Evolutionary conservation across 1,284 basidiomycete genomes (phyloP), one percentile per base, ranked within the genome.

Genomic region (Moesziomyces antarcticus): DNA sequence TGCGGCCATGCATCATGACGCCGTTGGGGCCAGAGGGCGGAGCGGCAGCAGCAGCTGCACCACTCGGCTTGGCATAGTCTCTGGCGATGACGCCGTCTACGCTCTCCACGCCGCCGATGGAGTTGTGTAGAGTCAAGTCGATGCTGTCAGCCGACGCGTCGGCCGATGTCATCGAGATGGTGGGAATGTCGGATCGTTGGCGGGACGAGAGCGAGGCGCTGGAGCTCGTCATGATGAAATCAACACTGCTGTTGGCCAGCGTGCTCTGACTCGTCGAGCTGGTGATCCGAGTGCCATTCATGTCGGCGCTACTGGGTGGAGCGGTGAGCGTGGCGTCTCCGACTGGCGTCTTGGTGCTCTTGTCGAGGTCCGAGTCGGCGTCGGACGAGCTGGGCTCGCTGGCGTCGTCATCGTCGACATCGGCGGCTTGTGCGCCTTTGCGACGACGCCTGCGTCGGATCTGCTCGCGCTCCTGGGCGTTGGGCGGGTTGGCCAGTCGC

Each of bases 401-500:
- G 14, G 85, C 85, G 33, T 85, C 85, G 49, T 80, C 67, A 50
- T 76, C 65, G 51, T 81, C 66, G 22, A 43, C 57, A 5, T 73
- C 70, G 10, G 60, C 70, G 14, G 55, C 41, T 27, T 55, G 55
- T 14, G 58, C 62, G 43, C 79, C 73, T 66, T 82, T 27, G 80
- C 83, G 40, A 78, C 84, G 16, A 81, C 85, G 10, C 82, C 84
- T 30, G 65, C 83, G 56, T 84, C 75, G 84, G 81, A 68, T 86
- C 83, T 78, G 59, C 50, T 75, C 70, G 18, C 69, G 45, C 42
- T 78, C 77, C 41, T 65, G 68, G 8, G 67, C 66, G 14, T 66
- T 65, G 7, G 72, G 75, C 18, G 91, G 91, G 77, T 93, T 89
- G 45, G 88, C 89, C 48, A 91, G 89, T 85, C 93, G 93, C 94